phyloP scores from a whole-genome alignment of 2,329 filamentous ascomycete genomes.

The Alternaria sp. region DNA sequence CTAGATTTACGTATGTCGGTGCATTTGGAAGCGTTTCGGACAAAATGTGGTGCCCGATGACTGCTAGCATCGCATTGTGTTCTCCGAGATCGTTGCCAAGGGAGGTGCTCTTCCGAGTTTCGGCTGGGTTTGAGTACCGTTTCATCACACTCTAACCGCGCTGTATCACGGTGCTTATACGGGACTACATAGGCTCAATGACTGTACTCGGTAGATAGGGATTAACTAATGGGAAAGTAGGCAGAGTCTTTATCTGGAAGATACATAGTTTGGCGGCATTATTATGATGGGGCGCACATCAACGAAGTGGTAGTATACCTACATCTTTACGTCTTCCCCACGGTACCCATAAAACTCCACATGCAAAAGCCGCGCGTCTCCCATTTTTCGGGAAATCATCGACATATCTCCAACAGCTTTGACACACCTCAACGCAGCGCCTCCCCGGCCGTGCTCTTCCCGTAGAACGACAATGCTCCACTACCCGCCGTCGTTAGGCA shows the following conservation, averaged over 20 bases:
- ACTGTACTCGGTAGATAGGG: not conserved
- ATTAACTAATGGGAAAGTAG: not conserved
- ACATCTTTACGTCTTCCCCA: not conserved
- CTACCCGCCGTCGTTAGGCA: constrained; percentile 12
- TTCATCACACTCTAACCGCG: constrained; percentile 27
- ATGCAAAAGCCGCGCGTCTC: constrained; percentile 23
- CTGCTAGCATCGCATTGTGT: constrained; percentile 5
- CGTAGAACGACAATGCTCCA: constrained; percentile 21
- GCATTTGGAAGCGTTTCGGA: not conserved
- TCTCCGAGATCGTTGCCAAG: constrained; percentile 6
- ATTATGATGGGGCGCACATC: not conserved
- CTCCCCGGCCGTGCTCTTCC: constrained; percentile 18
- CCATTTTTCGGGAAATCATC: constrained; percentile 15
- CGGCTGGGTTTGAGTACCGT: constrained; percentile 37
- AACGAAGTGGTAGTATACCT: not conserved
- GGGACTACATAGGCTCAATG: not conserved
- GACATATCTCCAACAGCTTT: constrained; percentile 32
- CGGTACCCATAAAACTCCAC: not conserved
- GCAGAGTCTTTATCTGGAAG: not conserved
- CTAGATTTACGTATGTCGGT: constrained; percentile 3
- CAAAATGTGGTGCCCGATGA: not conserved
- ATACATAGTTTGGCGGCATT: not conserved
- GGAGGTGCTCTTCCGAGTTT: constrained; percentile 26
- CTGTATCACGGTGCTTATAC: constrained; percentile 3
- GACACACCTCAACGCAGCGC: constrained; percentile 34